Percentiles rank a stretch among this genome's conserved stretches.
Evolutionary conservation across 1,139 yeast species (phyloP).

Genomic region (Nakaseomyces nivariensis): DNA sequence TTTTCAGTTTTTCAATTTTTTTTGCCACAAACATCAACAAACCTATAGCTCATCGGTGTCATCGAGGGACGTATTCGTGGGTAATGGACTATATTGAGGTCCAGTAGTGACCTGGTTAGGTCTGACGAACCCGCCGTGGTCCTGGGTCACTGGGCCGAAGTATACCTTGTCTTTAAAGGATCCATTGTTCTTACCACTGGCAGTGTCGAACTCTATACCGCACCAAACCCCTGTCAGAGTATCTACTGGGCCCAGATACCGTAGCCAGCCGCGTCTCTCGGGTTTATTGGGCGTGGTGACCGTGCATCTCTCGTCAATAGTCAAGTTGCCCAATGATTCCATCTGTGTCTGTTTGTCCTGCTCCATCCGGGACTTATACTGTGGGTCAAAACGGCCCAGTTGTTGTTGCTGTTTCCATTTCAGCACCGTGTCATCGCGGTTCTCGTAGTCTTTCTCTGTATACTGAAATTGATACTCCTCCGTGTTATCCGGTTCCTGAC

Average conservation of each 20-base stretch:
- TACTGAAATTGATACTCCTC: slow-evolving; percentile 36
- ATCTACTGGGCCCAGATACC: slow-evolving; percentile 57
- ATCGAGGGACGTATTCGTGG: neutral
- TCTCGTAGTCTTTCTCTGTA: slow-evolving; percentile 55
- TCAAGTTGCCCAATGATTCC: neutral
- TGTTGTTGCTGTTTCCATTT: slow-evolving; percentile 60
- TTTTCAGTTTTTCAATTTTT: neutral
- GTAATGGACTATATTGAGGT: slow-evolving; percentile 15
- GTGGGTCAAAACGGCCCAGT: slow-evolving; percentile 63
- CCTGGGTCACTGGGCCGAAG: slow-evolving; percentile 44
- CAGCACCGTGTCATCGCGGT: slow-evolving; percentile 49
- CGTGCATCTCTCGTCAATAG: neutral
- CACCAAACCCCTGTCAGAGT: slow-evolving; percentile 53
- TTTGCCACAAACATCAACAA: neutral
- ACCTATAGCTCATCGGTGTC: neutral
- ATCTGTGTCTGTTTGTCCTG: neutral
- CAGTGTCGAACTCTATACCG: slow-evolving; percentile 66
- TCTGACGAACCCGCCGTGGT: slow-evolving; percentile 57
- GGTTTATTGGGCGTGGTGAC: slow-evolving; percentile 11
- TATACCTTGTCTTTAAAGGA: slow-evolving; percentile 53
- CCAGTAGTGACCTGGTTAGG: slow-evolving; percentile 28
- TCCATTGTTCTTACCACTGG: slow-evolving; percentile 79
- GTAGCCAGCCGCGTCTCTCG: slow-evolving; percentile 54
- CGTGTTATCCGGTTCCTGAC: slow-evolving; percentile 27
- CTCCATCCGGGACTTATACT: slow-evolving; percentile 28